Percentiles rank a stretch among this genome's conserved stretches.
Evolutionary conservation across 495 filamentous ascomycete genomes (phyloP).

Genomic region (Penicillium longicatenatum): DNA sequence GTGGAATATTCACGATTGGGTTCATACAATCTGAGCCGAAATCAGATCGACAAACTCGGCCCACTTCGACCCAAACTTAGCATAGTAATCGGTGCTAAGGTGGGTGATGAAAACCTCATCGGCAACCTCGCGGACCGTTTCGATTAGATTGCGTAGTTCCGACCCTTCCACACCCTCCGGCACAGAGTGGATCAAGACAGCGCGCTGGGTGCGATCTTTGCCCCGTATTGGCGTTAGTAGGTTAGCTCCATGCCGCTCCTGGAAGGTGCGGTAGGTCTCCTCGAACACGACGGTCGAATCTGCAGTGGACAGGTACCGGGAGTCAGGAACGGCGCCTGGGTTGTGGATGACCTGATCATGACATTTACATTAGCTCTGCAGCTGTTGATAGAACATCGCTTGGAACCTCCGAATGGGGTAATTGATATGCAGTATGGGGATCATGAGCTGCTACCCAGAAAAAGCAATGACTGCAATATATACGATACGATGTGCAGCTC

Average conservation of each 20-base stretch:
- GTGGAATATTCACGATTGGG: neutral
- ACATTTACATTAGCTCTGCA: neutral
- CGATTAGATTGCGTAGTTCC: constrained; percentile 36
- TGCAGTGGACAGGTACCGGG: constrained; percentile 42
- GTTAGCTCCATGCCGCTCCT: constrained; percentile 34
- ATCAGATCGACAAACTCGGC: constrained; percentile 44
- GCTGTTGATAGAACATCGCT: constrained; percentile 21
- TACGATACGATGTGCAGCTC: neutral
- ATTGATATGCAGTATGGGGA: neutral
- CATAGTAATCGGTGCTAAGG: constrained; percentile 46
- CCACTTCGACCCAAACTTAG: constrained; percentile 46
- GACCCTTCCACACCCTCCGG: constrained; percentile 35
- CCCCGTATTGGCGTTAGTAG: constrained; percentile 37
- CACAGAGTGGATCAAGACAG: constrained; percentile 47
- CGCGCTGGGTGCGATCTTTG: constrained; percentile 37
- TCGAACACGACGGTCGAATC: constrained; percentile 52
- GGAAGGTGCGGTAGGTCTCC: constrained; percentile 46
- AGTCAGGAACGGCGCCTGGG: constrained; percentile 47
- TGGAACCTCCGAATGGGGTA: constrained; percentile 21
- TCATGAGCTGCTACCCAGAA: neutral
- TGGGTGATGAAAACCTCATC: constrained; percentile 51
- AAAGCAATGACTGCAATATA: neutral
- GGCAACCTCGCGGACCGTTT: constrained; percentile 36
- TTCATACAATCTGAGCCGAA: constrained; percentile 21
- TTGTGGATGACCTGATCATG: constrained; percentile 50